A percentile compares a stretch with the other conserved stretches of the same genome.
Evolutionary conservation across 108 stramenopile genomes (phyloP).

Genomic region (Schizochytrium sp.): DNA sequence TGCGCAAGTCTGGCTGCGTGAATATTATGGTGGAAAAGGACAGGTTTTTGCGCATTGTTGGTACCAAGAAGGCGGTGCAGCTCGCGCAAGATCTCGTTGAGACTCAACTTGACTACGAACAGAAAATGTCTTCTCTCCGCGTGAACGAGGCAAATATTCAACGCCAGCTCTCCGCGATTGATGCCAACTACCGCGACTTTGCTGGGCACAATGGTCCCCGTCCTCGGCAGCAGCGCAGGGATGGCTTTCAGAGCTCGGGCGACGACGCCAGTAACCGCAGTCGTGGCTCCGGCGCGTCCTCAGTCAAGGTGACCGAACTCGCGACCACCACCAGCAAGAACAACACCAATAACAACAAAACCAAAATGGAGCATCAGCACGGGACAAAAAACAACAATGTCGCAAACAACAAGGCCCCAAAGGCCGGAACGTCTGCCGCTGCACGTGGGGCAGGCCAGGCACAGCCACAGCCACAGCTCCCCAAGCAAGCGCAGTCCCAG

Average conservation of each 20-base stretch:
- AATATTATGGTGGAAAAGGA: background rate
- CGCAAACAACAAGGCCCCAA: no score
- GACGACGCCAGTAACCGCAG: no score
- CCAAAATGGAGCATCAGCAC: background rate
- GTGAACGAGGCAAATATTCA: background rate
- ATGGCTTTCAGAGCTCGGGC: no score
- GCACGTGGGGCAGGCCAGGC: no score
- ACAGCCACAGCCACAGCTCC: no score
- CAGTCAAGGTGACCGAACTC: background rate
- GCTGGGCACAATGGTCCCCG: background rate
- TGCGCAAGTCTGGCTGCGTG: slow-evolving; percentile 11
- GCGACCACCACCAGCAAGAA: background rate
- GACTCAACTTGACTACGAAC: background rate
- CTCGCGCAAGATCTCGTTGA: background rate
- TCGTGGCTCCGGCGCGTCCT: no score
- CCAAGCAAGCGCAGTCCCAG: no score
- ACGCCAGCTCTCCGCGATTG: background rate
- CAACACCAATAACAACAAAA: background rate
- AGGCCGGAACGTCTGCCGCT: no score
- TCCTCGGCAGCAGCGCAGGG: no score
- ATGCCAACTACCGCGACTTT: background rate
- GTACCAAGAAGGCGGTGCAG: background rate
- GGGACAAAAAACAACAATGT: no score
- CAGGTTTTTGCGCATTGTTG: background rate
- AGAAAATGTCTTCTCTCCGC: background rate